Evolutionary conservation across 208 protist genomes (phyloP), one percentile per base, ranked within the genome.

Genomic region (Acanthamoeba sp.): DNA sequence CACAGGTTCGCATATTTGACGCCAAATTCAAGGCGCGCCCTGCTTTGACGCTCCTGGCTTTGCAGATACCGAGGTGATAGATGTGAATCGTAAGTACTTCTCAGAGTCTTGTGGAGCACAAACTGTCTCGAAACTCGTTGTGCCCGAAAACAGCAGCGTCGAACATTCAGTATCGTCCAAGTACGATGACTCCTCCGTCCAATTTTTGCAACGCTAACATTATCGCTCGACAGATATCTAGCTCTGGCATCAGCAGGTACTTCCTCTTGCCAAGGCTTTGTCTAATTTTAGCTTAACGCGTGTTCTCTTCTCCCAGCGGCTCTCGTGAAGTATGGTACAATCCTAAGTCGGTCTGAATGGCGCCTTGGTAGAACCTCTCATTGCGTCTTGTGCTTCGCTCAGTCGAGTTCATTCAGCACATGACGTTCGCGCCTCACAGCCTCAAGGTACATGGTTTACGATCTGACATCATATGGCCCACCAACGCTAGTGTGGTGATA

Each of bases 401-500:
- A 87, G 78, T 91, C 20, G 84, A 91, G 84, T 91, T 91, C 42
- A 91, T 91, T 29, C 84, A 91, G 59, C 50, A 91, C 55, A 91
- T 91, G n/a, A 52, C 48, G 18, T 91, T 91, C 34, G 84, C 84
- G 3, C 57, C 84, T 22, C 7, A 71, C 36, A 91, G 55, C 34
- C 50, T 91, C 29, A 91, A 91, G 55, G 84, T 71, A 64, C 12
- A n/a, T n/a, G 16, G 18, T 50, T 10, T 42, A 2, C 6, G 16
- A 7, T 16, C 45, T 84, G 29, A 18, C 45, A 12, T 36, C 10
- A 12, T 6, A 12, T 38, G 7, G 34, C 66, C n/a, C 22, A 10
- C 7, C 66, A 40, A 32, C n/a, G 34, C 24, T 38, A 12, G 6
- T 52, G 18, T n/a, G n/a, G n/a, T n/a, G n/a, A 9, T 45, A 88